These are phyloP conservation scores for Citrus mangshanensis DNA, from an alignment of 345 rosid species.

Conservation along the genomic window DNA sequence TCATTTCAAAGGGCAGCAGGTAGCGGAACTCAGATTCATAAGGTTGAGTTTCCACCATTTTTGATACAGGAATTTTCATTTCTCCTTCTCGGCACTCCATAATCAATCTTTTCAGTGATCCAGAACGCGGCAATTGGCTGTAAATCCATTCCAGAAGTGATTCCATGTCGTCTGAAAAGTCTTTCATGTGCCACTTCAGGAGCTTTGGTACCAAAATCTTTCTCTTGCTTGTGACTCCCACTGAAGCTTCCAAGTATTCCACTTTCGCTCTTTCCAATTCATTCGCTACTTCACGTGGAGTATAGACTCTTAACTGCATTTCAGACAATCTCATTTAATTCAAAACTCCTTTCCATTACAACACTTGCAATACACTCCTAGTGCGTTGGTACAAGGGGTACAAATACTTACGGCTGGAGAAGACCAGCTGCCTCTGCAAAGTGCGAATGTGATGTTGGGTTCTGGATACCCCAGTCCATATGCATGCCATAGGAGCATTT, in stretches of 20 bases:
- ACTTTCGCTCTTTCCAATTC: constrained; percentile 71
- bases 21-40: constrained; percentile 78
- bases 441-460: constrained; percentile 84
- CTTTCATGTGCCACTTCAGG: constrained; percentile 86
- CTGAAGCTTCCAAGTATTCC: constrained; percentile 78
- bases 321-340: background rate
- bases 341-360: background rate
- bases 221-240: constrained; percentile 76
- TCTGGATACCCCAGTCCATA: constrained; percentile 90
- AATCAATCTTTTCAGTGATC: constrained; percentile 54
- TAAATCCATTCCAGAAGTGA: constrained; percentile 88
- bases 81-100: constrained; percentile 68
- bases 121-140: constrained; percentile 74
- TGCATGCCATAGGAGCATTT: constrained; percentile 65
- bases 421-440: constrained; percentile 91
- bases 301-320: constrained; percentile 75
- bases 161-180: constrained; percentile 78
- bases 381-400: background rate
- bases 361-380: background rate
- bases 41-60: constrained; percentile 67
- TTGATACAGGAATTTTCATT: constrained; percentile 43
- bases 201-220: constrained; percentile 80
- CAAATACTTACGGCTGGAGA: constrained; percentile 77
- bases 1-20: constrained; percentile 44
- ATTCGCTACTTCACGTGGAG: constrained; percentile 62